Evolutionary conservation across 208 protist genomes (phyloP), one percentile per base, ranked within the genome.

Genomic region (Acanthamoeba sp.): DNA sequence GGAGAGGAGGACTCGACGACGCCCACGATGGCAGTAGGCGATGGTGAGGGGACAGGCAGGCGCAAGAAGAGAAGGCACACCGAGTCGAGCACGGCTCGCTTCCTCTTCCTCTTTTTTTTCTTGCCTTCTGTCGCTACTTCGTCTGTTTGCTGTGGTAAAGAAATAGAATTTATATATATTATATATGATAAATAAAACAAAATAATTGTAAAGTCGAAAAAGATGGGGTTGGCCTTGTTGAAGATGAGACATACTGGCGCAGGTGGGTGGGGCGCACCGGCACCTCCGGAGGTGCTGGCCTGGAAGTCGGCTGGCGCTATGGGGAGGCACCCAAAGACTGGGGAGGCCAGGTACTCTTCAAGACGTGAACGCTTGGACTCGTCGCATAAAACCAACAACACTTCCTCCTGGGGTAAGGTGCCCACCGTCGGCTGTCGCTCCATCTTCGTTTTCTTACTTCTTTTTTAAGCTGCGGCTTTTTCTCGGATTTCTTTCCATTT

Each of bases 61-160:
- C 66, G 66, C 18, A 76, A 12, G 66, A 22, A 76, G 29, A 76
- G 4, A 76, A 76, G 66, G 66, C 66, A 76, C 66, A 76, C 66
- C 24, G 66, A 76, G 66, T 76, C 66, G 29, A 76, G 66, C 29
- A 40, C 66, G 16, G 66, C 66, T 40, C 57, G 57, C 57, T 66
- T 66, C 27, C 57, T 27, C 57, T 76, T 76, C 34, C 32, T 34
- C 66, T 40, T 76, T 24, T 36, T 34, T 32, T 76, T 76, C 62
- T 69, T 69, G 62, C 20, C 62, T 2, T 20, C n/a, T 12, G 29
- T 40, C 29, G 34, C 32, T 16, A 32, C 66, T 32, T 34, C 7
- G 57, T 66, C 29, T 9, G 16, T 27, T 29, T 27, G 7, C 57
- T 0, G 24, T 18, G 48, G 0, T 24, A 64, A 29, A 55, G 18